Evolutionary conservation across 768 basidiomycete species (phyloP), one percentile per base, ranked within the genome.

Genomic region (Trametes sanguinea): DNA sequence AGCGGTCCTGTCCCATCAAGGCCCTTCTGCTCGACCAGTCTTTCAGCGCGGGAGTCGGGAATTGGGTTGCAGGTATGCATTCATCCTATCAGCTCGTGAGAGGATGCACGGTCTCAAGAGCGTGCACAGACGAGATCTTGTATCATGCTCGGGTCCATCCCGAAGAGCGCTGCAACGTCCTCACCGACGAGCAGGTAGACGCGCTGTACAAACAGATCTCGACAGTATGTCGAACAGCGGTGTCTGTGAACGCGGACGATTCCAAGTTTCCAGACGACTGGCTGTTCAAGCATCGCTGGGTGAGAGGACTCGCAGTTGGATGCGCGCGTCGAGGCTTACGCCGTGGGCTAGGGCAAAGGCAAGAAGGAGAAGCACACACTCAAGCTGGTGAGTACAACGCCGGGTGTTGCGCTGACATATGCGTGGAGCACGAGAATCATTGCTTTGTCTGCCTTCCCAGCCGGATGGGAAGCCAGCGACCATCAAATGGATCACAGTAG

Each of bases 41-140:
- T 0, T 92, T 92, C 75, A 88, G 83, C 63, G 89, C 90, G 10
- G 91, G 91, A 1, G 83, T 93, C 9, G 88, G 91, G 3, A 93
- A 92, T 70, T 92, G 90, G 87, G 83, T 92, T 17, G 90, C 90
- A 67, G 89, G 88, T 85, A 65, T 45, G 68, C 73, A 11, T 57
- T 32, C 33, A 45, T 37, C 6, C 8, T 52, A 8, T 27, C 6
- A 10, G 6, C 17, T 52, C 57, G 59, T 43, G 45, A 63, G 47
- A 54, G 44, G 11, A 11, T 37, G 11, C 35, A 11, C 35, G 6
- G 29, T 39, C 29, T 11, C 44, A 43, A 11, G 14, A 1, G 54
- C 37, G 9, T 52, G 16, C 29, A 44, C 60, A 85, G 86, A 89
- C 69, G 87, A 90, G 73, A 83, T 92, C 48, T 71, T 92, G 42